Conservation (phyloP, 2,329 filamentous ascomycete genomes). For the Gaeumannomyces sp. region DNA sequence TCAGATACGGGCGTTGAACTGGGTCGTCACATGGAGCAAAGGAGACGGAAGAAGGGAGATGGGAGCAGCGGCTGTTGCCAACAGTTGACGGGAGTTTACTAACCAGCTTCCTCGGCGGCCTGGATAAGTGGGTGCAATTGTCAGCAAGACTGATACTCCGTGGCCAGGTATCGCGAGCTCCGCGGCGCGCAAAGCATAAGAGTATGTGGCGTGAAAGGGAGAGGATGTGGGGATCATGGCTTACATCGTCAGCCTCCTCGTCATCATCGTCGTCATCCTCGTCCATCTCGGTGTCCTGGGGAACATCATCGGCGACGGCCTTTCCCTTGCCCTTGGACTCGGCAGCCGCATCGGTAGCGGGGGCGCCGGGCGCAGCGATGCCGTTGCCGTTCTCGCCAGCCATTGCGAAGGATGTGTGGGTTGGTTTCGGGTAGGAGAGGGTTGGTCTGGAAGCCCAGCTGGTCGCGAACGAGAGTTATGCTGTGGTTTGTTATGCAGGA, state of each 20-base stretch:
- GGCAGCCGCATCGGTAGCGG: constrained; percentile 27
- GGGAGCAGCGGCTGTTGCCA: background rate
- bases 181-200: background rate
- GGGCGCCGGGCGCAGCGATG: constrained; percentile 26
- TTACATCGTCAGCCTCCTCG: constrained; percentile 53
- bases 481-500: background rate
- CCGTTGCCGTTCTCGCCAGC: constrained; percentile 40
- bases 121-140: background rate
- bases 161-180: background rate
- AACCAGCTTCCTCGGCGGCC: background rate
- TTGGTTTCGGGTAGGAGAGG: background rate
- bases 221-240: constrained; percentile 21
- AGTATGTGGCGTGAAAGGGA: no score
- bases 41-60: background rate
- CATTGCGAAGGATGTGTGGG: constrained; percentile 28
- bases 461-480: background rate
- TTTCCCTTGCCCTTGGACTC: constrained; percentile 68
- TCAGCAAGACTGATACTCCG: background rate
- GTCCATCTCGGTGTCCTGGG: constrained; percentile 61
- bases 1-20: constrained; percentile 22
- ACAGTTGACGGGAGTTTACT: background rate
- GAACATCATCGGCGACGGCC: constrained; percentile 47
- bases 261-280: constrained; percentile 70
- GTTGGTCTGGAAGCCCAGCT: background rate
- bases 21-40: background rate